These are phyloP conservation scores for Aechmea fasciata DNA, from an alignment of 176 grass and related monocot species.

Conservation along the genomic window DNA sequence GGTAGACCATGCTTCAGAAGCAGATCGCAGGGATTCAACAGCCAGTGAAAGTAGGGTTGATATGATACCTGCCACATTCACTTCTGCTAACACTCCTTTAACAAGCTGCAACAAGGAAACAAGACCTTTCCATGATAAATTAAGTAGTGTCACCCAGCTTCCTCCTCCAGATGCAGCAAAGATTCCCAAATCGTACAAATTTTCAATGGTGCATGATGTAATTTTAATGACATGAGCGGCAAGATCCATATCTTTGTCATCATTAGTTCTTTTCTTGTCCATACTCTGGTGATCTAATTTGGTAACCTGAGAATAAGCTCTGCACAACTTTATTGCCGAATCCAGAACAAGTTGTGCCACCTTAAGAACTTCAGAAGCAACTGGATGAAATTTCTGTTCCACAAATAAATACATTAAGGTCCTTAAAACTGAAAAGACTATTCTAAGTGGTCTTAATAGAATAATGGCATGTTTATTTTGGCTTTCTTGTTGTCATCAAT, in stretches of 20 bases:
- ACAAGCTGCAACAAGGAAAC: conserved; percentile 78
- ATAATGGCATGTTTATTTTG: no score
- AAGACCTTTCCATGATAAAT: conserved; percentile 86
- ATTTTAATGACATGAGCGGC: conserved; percentile 28
- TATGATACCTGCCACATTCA: conserved; percentile 59
- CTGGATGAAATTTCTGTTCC: conserved; percentile 52
- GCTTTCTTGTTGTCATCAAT: no score
- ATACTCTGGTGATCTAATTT: conserved; percentile 24
- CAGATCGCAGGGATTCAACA: conserved; percentile 53
- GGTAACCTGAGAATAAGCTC: conserved; percentile 43
- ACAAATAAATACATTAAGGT: conserved; percentile 15
- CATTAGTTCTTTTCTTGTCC: conserved; percentile 20
- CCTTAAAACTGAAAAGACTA: no score
- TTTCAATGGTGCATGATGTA: conserved; percentile 45
- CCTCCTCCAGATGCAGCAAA: conserved; percentile 78
- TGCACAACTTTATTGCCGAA: conserved; percentile 59
- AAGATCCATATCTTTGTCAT: conserved; percentile 28
- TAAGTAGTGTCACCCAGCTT: conserved; percentile 58
- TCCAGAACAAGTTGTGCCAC: conserved; percentile 63
- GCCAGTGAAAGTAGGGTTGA: conserved; percentile 53
- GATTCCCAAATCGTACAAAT: conserved; percentile 61
- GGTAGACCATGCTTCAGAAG: conserved; percentile 37
- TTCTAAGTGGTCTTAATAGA: no score
- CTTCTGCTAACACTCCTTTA: conserved; percentile 52
- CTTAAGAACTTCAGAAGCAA: conserved; percentile 44